Conservation (phyloP, 345 rosid genomes). For the Gossypium mustelinum region DNA sequence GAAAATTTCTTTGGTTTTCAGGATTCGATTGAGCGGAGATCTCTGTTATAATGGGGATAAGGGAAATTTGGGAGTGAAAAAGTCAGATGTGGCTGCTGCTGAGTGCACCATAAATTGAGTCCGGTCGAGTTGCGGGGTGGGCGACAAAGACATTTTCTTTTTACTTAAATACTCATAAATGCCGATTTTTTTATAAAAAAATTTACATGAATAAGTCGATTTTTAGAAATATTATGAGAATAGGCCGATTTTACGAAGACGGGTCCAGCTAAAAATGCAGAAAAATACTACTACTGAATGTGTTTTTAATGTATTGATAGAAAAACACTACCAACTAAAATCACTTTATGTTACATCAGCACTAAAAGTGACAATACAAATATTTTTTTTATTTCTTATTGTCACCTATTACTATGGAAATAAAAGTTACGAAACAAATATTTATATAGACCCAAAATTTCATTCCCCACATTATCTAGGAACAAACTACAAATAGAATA, state of each 20-base stretch:
- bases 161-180: no score
- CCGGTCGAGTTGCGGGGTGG: neutral
- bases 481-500: rapidly evolving
- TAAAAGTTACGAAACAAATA: no score
- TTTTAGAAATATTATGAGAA: no score
- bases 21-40: neutral
- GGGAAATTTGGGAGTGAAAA: neutral
- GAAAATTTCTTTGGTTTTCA: neutral
- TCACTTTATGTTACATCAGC: rapidly evolving
- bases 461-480: rapidly evolving
- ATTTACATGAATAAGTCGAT: no score
- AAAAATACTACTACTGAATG: rapidly evolving
- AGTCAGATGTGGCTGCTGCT: neutral
- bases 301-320: rapidly evolving
- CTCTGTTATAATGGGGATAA: neutral
- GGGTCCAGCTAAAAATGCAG: no score
- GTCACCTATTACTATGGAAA: rapidly evolving
- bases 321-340: no score
- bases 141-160: neutral
- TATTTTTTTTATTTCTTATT: no score
- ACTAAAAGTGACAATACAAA: rapidly evolving
- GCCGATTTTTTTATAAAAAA: no score
- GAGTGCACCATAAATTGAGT: neutral
- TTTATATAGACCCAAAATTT: no score
- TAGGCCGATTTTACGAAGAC: no score